Evolutionary conservation across 1,284 basidiomycete species (phyloP).

Genomic region (Ceratobasidium sp.): DNA sequence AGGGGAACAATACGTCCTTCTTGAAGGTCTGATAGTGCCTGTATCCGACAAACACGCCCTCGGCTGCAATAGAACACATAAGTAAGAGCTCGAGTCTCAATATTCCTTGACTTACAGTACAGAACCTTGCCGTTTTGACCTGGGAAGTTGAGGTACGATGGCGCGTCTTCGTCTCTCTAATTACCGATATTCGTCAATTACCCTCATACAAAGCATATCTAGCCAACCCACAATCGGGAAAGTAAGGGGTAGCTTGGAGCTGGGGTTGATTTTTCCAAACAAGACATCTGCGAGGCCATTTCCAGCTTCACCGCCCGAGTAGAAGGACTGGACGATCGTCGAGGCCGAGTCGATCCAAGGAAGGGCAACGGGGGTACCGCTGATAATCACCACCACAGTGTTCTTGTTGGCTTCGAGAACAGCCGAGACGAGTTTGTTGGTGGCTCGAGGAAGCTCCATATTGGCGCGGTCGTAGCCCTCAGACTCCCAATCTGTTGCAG

Average conservation of each 20-base stretch:
- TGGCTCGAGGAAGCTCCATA: constrained; percentile 60
- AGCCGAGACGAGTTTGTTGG: constrained; percentile 45
- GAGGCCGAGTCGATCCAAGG: constrained; percentile 63
- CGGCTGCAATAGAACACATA: constrained; percentile 27
- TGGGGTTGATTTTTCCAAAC: constrained; percentile 45
- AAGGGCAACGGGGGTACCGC: constrained; percentile 54
- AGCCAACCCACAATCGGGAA: constrained; percentile 40
- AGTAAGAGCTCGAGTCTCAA: neutral
- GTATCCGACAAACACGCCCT: constrained; percentile 43
- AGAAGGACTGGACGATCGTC: constrained; percentile 66
- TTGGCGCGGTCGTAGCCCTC: constrained; percentile 71
- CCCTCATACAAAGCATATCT: neutral
- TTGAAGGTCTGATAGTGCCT: constrained; percentile 41
- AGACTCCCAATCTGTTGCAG: constrained; percentile 64
- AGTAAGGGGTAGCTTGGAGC: constrained; percentile 41
- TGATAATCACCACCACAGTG: constrained; percentile 58
- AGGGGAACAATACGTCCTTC: constrained; percentile 43
- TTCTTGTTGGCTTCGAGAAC: constrained; percentile 49
- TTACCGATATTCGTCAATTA: neutral
- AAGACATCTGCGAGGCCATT: constrained; percentile 45
- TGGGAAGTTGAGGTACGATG: constrained; percentile 40
- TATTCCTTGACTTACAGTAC: constrained; percentile 23
- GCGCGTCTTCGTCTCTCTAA: constrained; percentile 41
- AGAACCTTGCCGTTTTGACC: constrained; percentile 39
- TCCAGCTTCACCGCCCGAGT: constrained; percentile 55